Evolutionary conservation across 2,329 filamentous ascomycete genomes (phyloP).

Genomic region (Orbilia brochopaga): DNA sequence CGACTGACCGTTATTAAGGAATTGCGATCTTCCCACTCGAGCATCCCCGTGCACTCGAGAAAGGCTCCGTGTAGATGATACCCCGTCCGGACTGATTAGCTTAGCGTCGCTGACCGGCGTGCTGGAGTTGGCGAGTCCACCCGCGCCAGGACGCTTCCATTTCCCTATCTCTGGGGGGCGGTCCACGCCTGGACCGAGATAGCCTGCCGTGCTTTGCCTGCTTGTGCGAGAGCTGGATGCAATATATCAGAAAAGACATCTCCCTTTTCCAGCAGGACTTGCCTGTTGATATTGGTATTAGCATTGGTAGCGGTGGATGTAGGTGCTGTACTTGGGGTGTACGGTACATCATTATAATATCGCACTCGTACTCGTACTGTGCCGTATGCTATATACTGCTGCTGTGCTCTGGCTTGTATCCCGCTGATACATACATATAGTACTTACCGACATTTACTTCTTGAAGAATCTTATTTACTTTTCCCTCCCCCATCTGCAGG

Average conservation of each 20-base stretch:
- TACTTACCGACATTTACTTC: too few species aligned
- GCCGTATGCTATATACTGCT: not conserved
- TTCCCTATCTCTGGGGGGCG: conserved; percentile 42
- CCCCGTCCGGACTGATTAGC: conserved; percentile 10
- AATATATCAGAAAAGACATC: conserved; percentile 7
- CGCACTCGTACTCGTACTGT: too few species aligned
- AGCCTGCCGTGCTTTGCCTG: conserved; percentile 23
- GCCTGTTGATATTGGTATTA: too few species aligned
- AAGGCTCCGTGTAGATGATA: conserved; percentile 11
- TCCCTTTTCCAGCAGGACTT: conserved; percentile 3
- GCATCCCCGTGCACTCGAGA: not conserved
- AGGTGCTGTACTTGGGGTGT: too few species aligned
- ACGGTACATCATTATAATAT: too few species aligned
- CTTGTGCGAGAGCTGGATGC: not conserved
- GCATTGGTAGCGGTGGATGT: too few species aligned
- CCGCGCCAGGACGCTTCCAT: conserved; percentile 49
- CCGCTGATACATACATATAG: too few species aligned
- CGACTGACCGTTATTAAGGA: not conserved
- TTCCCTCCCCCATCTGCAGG: not conserved
- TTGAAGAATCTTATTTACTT: not conserved
- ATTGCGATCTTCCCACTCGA: not conserved
- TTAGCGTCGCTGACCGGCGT: conserved; percentile 17
- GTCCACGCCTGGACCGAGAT: conserved; percentile 34
- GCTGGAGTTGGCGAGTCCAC: conserved; percentile 50
- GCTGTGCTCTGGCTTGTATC: not conserved